These are phyloP conservation scores for Sporothrix mexicana DNA, from an alignment of 2,329 filamentous ascomycete genomes.

Conservation along the genomic window DNA sequence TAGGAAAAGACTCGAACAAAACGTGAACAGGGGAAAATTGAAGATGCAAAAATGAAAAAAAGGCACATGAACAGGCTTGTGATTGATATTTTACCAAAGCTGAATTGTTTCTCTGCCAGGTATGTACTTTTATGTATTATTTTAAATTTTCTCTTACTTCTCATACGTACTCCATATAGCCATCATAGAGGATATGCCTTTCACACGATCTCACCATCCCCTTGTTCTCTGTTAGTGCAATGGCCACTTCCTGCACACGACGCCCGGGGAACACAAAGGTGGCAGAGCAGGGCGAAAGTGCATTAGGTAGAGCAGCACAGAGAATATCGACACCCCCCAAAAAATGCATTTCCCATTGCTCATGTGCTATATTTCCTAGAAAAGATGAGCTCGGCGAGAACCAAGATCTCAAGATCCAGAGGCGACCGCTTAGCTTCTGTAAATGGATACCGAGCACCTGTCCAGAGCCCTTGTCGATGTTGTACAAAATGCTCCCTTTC, in stretches of 20 bases:
- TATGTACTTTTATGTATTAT: too few relatives aligned
- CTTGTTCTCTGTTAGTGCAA: not conserved
- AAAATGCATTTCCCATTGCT: not conserved
- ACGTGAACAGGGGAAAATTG: not conserved
- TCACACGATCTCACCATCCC: not conserved
- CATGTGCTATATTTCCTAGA: not conserved
- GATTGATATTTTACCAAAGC: not conserved
- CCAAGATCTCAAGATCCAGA: not conserved
- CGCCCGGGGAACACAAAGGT: not conserved
- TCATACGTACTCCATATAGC: not conserved
- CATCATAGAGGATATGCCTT: not conserved
- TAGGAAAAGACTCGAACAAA: not conserved
- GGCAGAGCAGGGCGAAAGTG: slow-evolving; percentile 8
- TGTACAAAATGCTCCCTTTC: not conserved
- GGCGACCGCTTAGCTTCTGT: not conserved
- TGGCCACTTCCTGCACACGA: not conserved
- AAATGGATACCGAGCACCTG: slow-evolving; percentile 7
- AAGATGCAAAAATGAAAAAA: not conserved
- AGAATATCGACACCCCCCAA: too few relatives aligned
- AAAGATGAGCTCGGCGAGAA: not conserved
- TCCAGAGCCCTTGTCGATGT: not conserved
- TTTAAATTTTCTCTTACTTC: not conserved
- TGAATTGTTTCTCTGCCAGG: not conserved
- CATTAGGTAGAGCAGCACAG: not conserved
- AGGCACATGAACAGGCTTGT: not conserved